Percentiles rank a stretch among this genome's conserved stretches.
phyloP scores from a whole-genome alignment of 257 asterid species.

The Linaria vulgaris region DNA sequence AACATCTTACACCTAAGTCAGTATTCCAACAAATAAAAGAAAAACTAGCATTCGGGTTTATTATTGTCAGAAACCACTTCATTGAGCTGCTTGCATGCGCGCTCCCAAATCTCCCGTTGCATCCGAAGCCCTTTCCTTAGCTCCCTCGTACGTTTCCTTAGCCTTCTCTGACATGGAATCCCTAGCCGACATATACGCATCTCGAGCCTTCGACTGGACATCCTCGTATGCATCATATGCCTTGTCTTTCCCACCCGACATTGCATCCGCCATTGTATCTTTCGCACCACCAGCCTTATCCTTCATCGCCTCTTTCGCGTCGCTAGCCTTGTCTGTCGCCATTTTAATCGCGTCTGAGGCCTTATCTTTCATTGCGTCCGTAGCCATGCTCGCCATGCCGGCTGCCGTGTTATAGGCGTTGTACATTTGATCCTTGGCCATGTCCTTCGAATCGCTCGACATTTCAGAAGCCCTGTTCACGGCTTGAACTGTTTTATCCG shows the following conservation, averaged over 20 bases:
- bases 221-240: constrained; percentile 26
- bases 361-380: constrained; percentile 26
- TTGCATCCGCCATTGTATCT: constrained; percentile 1
- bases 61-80: not conserved
- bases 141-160: constrained; percentile 41
- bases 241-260: constrained; percentile 28
- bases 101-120: constrained; percentile 48
- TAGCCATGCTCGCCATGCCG: constrained; percentile 11
- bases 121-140: constrained; percentile 55
- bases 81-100: constrained; percentile 24
- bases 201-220: constrained; percentile 31
- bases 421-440: constrained; percentile 21
- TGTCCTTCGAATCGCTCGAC: constrained; percentile 22
- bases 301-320: constrained; percentile 26
- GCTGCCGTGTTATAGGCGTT: constrained; percentile 3
- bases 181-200: constrained; percentile 33
- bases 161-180: constrained; percentile 40
- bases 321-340: constrained; percentile 35
- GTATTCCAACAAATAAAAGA: not conserved
- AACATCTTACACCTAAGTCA: not conserved
- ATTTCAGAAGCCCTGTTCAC: constrained; percentile 3
- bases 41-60: not conserved
- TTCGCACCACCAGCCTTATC: constrained; percentile 11
- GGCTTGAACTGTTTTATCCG: constrained; percentile 22
- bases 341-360: constrained; percentile 26